Conservation (phyloP, 805 yeast genomes). For the Tetrapisispora arboricola region DNA sequence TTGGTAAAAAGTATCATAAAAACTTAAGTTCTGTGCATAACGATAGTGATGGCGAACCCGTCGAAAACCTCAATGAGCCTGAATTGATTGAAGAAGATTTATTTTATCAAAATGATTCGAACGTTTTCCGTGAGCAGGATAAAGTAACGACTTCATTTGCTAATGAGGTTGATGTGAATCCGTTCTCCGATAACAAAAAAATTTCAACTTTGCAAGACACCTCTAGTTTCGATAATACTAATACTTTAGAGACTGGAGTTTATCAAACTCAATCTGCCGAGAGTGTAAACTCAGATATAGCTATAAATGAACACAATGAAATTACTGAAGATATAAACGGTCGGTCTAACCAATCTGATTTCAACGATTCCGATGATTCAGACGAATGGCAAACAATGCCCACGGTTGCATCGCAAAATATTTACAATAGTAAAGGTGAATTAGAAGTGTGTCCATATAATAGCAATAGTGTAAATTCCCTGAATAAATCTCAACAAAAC, state of each 20-base stretch:
- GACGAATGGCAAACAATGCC: slow-evolving; percentile 82
- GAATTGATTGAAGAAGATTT: not conserved
- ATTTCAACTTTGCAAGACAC: no score
- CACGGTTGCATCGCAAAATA: slow-evolving; percentile 63
- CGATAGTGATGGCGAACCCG: not conserved
- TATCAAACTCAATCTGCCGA: not conserved
- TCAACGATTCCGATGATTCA: slow-evolving; percentile 18
- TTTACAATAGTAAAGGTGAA: slow-evolving; percentile 74
- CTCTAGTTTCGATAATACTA: not conserved
- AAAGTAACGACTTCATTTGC: not conserved
- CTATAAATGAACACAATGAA: not conserved
- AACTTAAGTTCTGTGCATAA: not conserved
- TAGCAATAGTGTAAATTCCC: not conserved
- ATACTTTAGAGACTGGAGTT: not conserved
- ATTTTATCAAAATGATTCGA: not conserved
- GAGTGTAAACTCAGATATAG: not conserved
- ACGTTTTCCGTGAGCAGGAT: not conserved
- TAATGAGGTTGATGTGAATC: not conserved
- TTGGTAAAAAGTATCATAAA: slow-evolving; percentile 1
- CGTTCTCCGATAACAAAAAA: not conserved
- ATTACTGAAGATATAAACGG: not conserved
- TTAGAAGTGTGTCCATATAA: slow-evolving; percentile 34
- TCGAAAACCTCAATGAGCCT: not conserved
- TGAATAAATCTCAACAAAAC: slow-evolving; percentile 2
- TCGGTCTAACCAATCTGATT: not conserved